Evolutionary conservation across 2,329 filamentous ascomycete genomes (phyloP), one percentile per base, ranked within the genome.

Genomic region (Cladosporium sp.): DNA sequence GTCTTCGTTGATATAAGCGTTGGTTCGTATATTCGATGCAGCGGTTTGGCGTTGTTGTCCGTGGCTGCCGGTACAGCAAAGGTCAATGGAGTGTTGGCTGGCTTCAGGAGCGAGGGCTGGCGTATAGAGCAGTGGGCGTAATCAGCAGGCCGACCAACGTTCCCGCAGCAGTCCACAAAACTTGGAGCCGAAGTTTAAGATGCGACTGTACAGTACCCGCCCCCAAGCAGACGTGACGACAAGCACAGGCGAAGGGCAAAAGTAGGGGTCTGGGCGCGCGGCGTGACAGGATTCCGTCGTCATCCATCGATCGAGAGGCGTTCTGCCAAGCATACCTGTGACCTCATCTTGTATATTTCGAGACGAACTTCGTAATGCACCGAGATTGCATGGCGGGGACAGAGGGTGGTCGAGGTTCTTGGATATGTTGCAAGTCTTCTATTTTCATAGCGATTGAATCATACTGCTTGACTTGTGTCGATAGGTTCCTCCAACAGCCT

Each of bases 161-260:
- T 45, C 24, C 45, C 25, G 45, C 28, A 35, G 19, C 45, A 48
- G 45, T 48, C 45, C 45, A 48, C 45, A 48, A 48, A 48, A 48
- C 24, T 48, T 48, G 45, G 45, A 35, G 45, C 10, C 28, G 45
- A 48, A 48, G 42, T 45, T 32, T 45, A 45, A 22, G 25, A 45
- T 45, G 42, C 24, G 3, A 45, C 22, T 3, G 8, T 24, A 3
- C 12, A 28, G 20, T 17, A n/a, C 24, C 42, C 22, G 42, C 42
- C 24, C 42, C 42, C 42, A 28, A 45, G 42, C 42, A 45, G 25
- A 17, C 13, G 42, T 45, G 42, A 45, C 42, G 42, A 45, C 25
- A 45, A 45, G 42, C 42, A 44, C 40, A 28, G 40, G 40, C 20
- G 40, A 44, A 44, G 40, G 24, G 32, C 8, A 19, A 10, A 28